These are phyloP conservation scores for Sedum album DNA, from an alignment of 164 flowering plant genomes.

Conservation along the genomic window DNA sequence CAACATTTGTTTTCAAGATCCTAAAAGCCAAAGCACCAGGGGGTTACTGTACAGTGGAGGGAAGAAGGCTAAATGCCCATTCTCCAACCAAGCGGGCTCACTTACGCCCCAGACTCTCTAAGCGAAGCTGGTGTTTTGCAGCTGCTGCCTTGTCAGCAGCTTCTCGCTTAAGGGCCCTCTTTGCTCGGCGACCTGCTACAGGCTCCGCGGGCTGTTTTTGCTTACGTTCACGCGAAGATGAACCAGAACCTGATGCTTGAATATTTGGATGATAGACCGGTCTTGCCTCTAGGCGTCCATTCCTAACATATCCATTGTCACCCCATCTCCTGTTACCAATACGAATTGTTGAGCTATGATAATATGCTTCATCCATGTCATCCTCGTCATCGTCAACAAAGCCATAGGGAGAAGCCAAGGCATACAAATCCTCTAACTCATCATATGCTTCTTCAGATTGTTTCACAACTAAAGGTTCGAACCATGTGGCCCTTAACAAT, in stretches of 20 bases:
- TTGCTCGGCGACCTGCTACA: conserved; percentile 55
- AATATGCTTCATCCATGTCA: conserved; percentile 46
- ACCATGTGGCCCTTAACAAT: conserved; percentile 86
- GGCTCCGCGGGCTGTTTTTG: conserved; percentile 30
- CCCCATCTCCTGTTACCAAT: conserved; percentile 95
- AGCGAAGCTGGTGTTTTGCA: conserved; percentile 51
- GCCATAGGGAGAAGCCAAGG: conserved; percentile 10
- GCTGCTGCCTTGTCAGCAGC: conserved; percentile 88
- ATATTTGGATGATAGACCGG: conserved; percentile 32
- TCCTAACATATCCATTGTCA: conserved; percentile 72
- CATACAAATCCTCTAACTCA: conserved; percentile 24
- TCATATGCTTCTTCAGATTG: conserved; percentile 33
- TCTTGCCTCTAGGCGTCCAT: conserved; percentile 81
- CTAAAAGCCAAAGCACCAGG: background rate
- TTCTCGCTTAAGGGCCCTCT: conserved; percentile 79
- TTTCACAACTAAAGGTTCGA: conserved; percentile 47
- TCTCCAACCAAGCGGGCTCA: conserved; percentile 7
- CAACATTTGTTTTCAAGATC: background rate
- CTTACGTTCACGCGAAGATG: conserved; percentile 41
- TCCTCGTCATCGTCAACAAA: conserved; percentile 38
- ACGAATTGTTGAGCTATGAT: conserved; percentile 42
- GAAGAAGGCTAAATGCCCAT: background rate
- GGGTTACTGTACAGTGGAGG: background rate
- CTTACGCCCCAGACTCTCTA: conserved; percentile 47
- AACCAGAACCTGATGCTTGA: conserved; percentile 38